Base-by-base conservation (phyloP, 169 alveolate genomes). In the Plasmodium gallinaceum region DNA sequence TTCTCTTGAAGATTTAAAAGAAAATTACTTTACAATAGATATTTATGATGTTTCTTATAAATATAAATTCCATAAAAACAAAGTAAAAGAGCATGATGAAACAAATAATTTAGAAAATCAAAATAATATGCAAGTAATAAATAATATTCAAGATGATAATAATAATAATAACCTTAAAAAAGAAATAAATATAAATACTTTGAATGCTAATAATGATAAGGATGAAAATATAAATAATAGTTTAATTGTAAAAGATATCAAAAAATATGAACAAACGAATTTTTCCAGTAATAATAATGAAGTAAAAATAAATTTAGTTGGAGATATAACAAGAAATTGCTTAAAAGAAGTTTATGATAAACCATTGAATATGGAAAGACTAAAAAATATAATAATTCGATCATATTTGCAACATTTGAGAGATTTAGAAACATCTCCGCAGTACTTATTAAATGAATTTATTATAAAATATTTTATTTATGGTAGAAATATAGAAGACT, bases 381-480 rank as follows among this genome's bases (percentile, higher is more conserved):
- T 94, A 52, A 74, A 43, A 61, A 88, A 92, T 24, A 61, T 94
- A 20, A 94, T 94, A 18, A 57, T 60, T 0, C 68, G 95, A 20
- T 91, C 92, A 0, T 72, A 88, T 39, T 26, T 91, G 32, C 91
- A 76, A 20, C 90, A 91, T 52, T 60, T 92, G 10, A 85, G 88
- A 43, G 88, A 91, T 39, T 54, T 94, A 42, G 96, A 94, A 70
- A 92, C 93, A 9, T 43, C 90, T n/a, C 94, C 95, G 16, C 88
- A 85, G 26, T 88, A 94, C 22, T 61, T 89, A 0, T n/a, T 90
- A 54, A 88, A 90, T 18, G 94, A 94, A 22, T 69, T 80, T 10
- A 37, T 94, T 7, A 91, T 94, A 7, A 74, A 74, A 18, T 94
- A 94, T 57, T 61, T 91, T 58, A 65, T 92, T 22, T 92, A 94